phyloP scores from a whole-genome alignment of 2,329 filamentous ascomycete genomes.

The Alternaria ventricosa region DNA sequence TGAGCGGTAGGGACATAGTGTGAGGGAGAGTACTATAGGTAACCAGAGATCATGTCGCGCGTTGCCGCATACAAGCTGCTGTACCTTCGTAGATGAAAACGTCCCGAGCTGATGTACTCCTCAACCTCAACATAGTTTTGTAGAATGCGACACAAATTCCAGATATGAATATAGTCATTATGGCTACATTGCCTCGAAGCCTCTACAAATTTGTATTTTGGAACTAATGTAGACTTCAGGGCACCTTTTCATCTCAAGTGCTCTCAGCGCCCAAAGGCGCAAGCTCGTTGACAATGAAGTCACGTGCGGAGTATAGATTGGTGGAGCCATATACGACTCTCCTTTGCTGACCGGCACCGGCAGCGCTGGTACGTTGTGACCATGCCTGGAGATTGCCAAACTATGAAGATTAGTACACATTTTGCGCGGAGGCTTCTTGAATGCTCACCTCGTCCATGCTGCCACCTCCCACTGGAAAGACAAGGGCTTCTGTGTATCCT shows the following conservation, averaged over 20 bases:
- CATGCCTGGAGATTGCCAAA: slow-evolving; percentile 86
- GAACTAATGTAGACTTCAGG: neutral
- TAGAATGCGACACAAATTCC: neutral
- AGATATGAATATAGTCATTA: neutral
- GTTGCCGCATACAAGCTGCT: too few species aligned
- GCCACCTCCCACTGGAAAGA: slow-evolving; percentile 91
- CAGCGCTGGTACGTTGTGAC: slow-evolving; percentile 76
- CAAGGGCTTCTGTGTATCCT: slow-evolving; percentile 86
- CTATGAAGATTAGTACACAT: neutral
- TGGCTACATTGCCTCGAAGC: neutral
- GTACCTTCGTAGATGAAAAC: too few species aligned
- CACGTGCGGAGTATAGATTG: slow-evolving; percentile 68
- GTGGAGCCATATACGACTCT: slow-evolving; percentile 95
- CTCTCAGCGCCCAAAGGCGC: slow-evolving; percentile 62
- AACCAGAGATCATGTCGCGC: too few species aligned
- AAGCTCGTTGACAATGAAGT: slow-evolving; percentile 66
- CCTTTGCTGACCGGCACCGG: slow-evolving; percentile 67
- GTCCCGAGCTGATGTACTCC: neutral
- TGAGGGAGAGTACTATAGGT: too few species aligned
- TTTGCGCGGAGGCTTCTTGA: too few species aligned
- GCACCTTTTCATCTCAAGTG: slow-evolving; percentile 20
- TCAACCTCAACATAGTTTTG: neutral
- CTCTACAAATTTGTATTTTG: neutral
- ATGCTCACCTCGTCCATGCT: slow-evolving; percentile 94
- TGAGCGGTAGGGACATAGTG: too few species aligned